Conservation (phyloP, 2,329 filamentous ascomycete species). For the Colletotrichum chlorophyti region DNA sequence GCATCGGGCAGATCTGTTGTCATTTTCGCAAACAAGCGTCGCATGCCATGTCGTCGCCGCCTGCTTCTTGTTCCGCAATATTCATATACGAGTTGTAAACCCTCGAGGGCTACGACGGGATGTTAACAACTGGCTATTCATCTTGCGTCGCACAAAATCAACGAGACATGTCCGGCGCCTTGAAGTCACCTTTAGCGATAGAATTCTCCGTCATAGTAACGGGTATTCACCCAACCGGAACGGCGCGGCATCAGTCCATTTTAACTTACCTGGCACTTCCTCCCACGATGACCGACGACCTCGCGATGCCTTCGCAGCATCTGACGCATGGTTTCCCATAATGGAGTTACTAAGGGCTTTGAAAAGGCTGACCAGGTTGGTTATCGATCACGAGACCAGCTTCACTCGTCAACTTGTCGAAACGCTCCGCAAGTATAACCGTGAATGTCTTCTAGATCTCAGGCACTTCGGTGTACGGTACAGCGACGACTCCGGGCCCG, state of each 20-base stretch:
- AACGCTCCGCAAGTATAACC: not conserved
- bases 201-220: not conserved
- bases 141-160: not conserved
- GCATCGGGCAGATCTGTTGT: not conserved
- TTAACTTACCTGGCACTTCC: not conserved
- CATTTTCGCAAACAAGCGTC: not conserved
- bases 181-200: not conserved
- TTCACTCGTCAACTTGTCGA: not conserved
- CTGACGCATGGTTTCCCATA: not conserved
- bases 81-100: not conserved
- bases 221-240: not conserved
- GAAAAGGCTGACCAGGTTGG: not conserved
- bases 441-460: not conserved
- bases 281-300: not conserved
- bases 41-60: not conserved
- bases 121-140: not conserved
- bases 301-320: conserved; percentile 1
- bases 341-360: not conserved
- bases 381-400: conserved; percentile 2
- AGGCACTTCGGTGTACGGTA: not conserved
- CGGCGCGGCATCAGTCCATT: too few species aligned
- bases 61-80: not conserved
- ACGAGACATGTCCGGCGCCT: conserved; percentile 1
- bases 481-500: not conserved
- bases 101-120: not conserved